A percentile compares a stretch with the other conserved stretches of the same genome.
Conservation (phyloP, 2,329 filamentous ascomycete species). For the Colletotrichum scovillei region DNA sequence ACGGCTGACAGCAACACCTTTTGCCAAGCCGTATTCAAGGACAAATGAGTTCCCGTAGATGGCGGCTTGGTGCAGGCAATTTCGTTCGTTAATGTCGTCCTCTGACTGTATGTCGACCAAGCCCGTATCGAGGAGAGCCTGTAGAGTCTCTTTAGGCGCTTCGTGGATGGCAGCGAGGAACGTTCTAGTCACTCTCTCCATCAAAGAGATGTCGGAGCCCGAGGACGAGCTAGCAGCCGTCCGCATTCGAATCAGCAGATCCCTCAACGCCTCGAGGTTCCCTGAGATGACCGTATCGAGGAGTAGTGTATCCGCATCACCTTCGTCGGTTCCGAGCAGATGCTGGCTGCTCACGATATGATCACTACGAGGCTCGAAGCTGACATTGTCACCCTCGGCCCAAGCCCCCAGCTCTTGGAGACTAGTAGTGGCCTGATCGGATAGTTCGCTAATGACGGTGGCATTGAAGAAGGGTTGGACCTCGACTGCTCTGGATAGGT, state of each 20-base stretch:
- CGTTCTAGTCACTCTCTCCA: conserved; percentile 86
- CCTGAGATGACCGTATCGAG: conserved; percentile 88
- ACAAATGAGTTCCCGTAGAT: conserved; percentile 90
- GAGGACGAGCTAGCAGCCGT: conserved; percentile 63
- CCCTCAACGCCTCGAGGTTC: conserved; percentile 80
- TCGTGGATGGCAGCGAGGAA: conserved; percentile 93
- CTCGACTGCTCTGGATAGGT: conserved; percentile 94
- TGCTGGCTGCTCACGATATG: conserved; percentile 75
- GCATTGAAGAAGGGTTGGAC: conserved; percentile 99
- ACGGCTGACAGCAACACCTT: conserved; percentile 79
- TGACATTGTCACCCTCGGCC: conserved; percentile 95
- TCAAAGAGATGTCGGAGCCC: conserved; percentile 61
- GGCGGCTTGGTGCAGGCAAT: conserved; percentile 95
- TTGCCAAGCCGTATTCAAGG: conserved; percentile 78
- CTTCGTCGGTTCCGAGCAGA: conserved; percentile 81
- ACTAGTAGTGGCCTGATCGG: conserved; percentile 96
- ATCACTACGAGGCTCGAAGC: conserved; percentile 73
- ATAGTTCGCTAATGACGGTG: conserved; percentile 94
- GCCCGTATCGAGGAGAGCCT: conserved; percentile 81
- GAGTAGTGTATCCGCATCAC: conserved; percentile 88
- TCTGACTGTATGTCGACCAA: conserved; percentile 92
- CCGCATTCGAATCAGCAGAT: conserved; percentile 82
- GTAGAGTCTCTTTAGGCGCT: conserved; percentile 80
- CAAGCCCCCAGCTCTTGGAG: conserved; percentile 94
- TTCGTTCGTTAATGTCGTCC: conserved; percentile 97